Evolutionary conservation across 139 green algal genomes (phyloP).

Genomic region (Chlorella sp.): DNA sequence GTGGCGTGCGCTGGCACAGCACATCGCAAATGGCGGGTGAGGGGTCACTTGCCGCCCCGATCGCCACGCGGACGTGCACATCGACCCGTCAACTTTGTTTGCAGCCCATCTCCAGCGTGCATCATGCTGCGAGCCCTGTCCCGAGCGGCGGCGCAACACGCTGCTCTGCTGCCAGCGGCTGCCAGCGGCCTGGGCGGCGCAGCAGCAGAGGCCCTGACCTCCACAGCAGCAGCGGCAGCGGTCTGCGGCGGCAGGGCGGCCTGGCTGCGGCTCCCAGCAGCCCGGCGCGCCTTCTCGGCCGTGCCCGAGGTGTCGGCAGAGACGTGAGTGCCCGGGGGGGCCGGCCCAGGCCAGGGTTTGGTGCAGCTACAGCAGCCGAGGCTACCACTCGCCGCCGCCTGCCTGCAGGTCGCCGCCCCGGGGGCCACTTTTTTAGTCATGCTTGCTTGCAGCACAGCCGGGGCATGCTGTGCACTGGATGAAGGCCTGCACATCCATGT

Average conservation of each 20-base stretch:
- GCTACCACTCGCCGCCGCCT: background rate
- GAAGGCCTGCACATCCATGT: too few relatives aligned
- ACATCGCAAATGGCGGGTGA: too few relatives aligned
- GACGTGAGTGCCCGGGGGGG: background rate
- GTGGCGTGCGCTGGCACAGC: too few relatives aligned
- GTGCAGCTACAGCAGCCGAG: background rate
- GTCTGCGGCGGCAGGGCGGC: background rate
- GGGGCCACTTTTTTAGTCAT: too few relatives aligned
- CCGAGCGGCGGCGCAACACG: slow-evolving; percentile 1
- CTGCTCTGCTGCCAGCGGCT: background rate
- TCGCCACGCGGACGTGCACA: too few relatives aligned
- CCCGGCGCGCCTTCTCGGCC: background rate
- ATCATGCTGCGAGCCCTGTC: slow-evolving; percentile 4
- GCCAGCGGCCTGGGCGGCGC: background rate
- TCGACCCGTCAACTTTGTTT: too few relatives aligned
- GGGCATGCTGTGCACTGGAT: too few relatives aligned
- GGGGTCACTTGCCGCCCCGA: too few relatives aligned
- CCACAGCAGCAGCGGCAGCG: background rate
- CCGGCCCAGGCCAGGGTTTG: background rate
- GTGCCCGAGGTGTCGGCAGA: background rate
- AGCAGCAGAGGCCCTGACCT: background rate
- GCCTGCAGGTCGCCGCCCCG: too few relatives aligned
- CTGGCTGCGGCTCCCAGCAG: background rate
- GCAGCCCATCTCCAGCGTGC: background rate
- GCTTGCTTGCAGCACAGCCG: too few relatives aligned